Conservation (phyloP, 495 filamentous ascomycete genomes). For the Penicillium steckii region DNA sequence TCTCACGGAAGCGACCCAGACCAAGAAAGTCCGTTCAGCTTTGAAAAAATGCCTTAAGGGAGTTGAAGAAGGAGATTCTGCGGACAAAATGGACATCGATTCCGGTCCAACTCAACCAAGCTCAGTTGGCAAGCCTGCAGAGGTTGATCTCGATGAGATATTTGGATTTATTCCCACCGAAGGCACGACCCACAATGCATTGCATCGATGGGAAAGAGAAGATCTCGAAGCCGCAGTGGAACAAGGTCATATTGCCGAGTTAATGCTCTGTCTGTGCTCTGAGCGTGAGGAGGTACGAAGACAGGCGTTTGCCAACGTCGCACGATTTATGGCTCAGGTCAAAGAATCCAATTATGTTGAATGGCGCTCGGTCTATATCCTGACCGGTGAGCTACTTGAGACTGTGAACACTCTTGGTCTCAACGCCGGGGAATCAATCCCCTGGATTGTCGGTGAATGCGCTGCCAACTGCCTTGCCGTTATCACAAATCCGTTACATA, state of each 20-base stretch:
- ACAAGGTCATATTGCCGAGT: conserved; percentile 62
- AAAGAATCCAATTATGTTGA: conserved; percentile 72
- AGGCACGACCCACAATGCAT: conserved; percentile 38
- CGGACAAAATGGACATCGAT: conserved; percentile 25
- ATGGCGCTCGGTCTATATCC: conserved; percentile 69
- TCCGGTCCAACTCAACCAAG: conserved; percentile 3
- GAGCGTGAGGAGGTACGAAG: conserved; percentile 68
- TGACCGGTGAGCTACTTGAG: conserved; percentile 76
- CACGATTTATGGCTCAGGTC: conserved; percentile 63
- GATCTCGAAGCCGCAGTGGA: conserved; percentile 72
- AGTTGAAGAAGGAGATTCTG: conserved; percentile 21
- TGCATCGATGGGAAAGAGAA: conserved; percentile 68
- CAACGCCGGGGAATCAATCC: conserved; percentile 51
- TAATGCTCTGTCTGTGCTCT: conserved; percentile 75
- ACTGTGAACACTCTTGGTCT: conserved; percentile 58
- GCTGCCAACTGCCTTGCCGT: conserved; percentile 67
- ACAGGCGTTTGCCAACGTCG: conserved; percentile 68
- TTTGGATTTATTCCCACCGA: conserved; percentile 42
- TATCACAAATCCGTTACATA: conserved; percentile 72
- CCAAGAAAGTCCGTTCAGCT: conserved; percentile 34
- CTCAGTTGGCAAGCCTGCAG: conserved; percentile 7
- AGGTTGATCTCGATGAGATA: conserved; percentile 38
- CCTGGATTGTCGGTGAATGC: conserved; percentile 72
- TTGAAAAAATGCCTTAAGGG: conserved; percentile 44
- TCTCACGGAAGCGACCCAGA: conserved; percentile 36